A percentile compares a stretch with the other conserved stretches of the same genome.
Conservation (phyloP, 2,329 filamentous ascomycete genomes). For the Didymella pomorum region DNA sequence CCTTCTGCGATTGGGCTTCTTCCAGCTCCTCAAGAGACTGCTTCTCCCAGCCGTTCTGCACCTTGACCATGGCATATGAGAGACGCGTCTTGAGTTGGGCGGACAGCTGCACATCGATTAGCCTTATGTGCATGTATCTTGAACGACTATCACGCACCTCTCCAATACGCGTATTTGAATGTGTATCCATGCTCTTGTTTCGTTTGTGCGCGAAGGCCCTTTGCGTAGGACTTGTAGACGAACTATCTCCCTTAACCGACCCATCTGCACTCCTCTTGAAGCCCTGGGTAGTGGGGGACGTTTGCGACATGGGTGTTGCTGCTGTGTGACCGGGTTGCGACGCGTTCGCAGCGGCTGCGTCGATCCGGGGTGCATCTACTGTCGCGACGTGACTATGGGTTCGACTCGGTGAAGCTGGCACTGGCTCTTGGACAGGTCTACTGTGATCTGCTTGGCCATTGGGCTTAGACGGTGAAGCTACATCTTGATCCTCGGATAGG, state of each 20-base stretch:
- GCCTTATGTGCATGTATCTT: slow-evolving; percentile 24
- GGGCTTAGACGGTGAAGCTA: slow-evolving; percentile 39
- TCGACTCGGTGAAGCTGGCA: slow-evolving; percentile 58
- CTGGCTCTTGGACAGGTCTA: slow-evolving; percentile 49
- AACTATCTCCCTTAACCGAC: slow-evolving; percentile 62
- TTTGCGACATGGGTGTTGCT: slow-evolving; percentile 53
- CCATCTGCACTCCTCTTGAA: slow-evolving; percentile 83
- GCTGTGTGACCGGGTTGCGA: slow-evolving; percentile 41
- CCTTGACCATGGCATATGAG: slow-evolving; percentile 92
- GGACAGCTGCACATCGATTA: slow-evolving; percentile 66
- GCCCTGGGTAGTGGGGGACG: slow-evolving; percentile 54
- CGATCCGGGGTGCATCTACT: slow-evolving; percentile 32
- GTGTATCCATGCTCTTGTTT: slow-evolving; percentile 73
- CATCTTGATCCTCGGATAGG: slow-evolving; percentile 37
- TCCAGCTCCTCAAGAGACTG: slow-evolving; percentile 81
- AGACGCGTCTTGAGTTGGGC: slow-evolving; percentile 82
- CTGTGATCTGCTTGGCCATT: slow-evolving; percentile 49
- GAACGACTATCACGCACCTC: slow-evolving; percentile 66
- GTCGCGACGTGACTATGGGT: slow-evolving; percentile 52
- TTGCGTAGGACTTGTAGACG: slow-evolving; percentile 20
- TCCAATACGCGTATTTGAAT: slow-evolving; percentile 72
- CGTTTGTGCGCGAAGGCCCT: slow-evolving; percentile 66
- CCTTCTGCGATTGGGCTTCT: slow-evolving; percentile 72
- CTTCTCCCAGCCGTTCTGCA: slow-evolving; percentile 85
- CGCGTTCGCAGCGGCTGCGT: slow-evolving; percentile 36